A percentile compares a stretch with the other conserved stretches of the same genome.
Conservation (phyloP, 805 yeast species). For the Pichia eremophila region DNA sequence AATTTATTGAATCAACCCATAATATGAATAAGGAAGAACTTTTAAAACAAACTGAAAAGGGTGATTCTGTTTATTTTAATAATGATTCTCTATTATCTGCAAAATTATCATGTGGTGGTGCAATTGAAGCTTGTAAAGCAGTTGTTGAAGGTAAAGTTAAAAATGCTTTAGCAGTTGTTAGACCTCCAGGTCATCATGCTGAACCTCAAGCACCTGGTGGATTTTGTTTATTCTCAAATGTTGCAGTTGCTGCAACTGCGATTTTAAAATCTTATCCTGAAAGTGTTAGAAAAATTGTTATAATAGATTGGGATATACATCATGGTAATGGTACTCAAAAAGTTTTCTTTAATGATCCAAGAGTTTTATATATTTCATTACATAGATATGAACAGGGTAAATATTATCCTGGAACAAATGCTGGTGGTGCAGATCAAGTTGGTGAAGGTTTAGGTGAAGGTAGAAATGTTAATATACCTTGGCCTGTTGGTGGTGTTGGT, state of each 20-base stretch:
- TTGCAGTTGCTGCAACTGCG: conserved; percentile 91
- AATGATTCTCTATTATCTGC: conserved; percentile 85
- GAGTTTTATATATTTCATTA: conserved; percentile 82
- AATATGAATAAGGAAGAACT: conserved; percentile 69
- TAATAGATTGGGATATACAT: conserved; percentile 97
- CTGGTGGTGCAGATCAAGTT: conserved; percentile 70
- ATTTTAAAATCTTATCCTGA: conserved; percentile 80
- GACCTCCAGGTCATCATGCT: conserved; percentile 99
- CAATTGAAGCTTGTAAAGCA: conserved; percentile 92
- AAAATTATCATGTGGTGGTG: conserved; percentile 89
- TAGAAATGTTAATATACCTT: conserved; percentile 80
- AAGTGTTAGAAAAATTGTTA: conserved; percentile 70
- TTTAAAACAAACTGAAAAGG: conserved; percentile 74
- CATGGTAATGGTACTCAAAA: conserved; percentile 98
- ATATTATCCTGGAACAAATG: conserved; percentile 89
- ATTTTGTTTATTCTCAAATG: conserved; percentile 90
- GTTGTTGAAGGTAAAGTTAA: conserved; percentile 89
- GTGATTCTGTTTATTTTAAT: conserved; percentile 92
- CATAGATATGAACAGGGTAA: conserved; percentile 90
- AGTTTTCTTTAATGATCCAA: conserved; percentile 79
- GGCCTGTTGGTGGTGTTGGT: conserved; percentile 86
- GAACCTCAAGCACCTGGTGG: conserved; percentile 98
- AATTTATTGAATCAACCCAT: conserved; percentile 65
- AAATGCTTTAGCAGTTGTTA: conserved; percentile 85
- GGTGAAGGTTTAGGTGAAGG: conserved; percentile 90